Evolutionary conservation across 2,329 filamentous ascomycete genomes (phyloP).

Genomic region (Ascochyta lentis): DNA sequence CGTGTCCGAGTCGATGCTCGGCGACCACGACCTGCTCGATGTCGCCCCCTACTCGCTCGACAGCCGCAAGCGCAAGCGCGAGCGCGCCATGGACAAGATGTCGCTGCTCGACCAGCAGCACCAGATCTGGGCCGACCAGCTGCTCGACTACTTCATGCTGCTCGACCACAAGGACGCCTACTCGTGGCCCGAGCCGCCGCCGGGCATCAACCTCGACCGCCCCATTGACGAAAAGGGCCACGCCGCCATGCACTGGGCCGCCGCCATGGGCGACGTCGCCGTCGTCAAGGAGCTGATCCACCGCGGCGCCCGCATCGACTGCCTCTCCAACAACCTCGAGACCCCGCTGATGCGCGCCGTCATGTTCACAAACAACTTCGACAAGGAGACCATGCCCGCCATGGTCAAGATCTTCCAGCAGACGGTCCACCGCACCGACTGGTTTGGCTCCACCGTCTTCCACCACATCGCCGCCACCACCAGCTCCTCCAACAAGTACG

Average conservation of each 20-base stretch:
- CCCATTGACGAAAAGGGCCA: slow-evolving; percentile 93
- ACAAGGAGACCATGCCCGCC: slow-evolving; percentile 86
- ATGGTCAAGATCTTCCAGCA: slow-evolving; percentile 84
- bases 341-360: slow-evolving; percentile 95
- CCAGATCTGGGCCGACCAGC: slow-evolving; percentile 87
- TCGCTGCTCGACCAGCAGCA: slow-evolving; percentile 79
- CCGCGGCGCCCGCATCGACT: slow-evolving; percentile 76
- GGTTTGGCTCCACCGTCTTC: slow-evolving; percentile 84
- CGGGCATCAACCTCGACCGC: slow-evolving; percentile 86
- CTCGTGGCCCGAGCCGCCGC: slow-evolving; percentile 75
- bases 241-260: slow-evolving; percentile 95
- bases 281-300: slow-evolving; percentile 87
- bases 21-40: slow-evolving; percentile 80
- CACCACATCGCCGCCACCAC: slow-evolving; percentile 94
- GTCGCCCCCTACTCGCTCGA: slow-evolving; percentile 65
- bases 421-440: slow-evolving; percentile 81
- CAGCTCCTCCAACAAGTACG: slow-evolving; percentile 82
- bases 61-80: slow-evolving; percentile 78
- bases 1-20: slow-evolving; percentile 83
- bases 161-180: slow-evolving; percentile 78
- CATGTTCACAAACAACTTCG: slow-evolving; percentile 95
- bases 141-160: slow-evolving; percentile 95
- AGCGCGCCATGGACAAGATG: slow-evolving; percentile 73
- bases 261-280: slow-evolving; percentile 94
- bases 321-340: slow-evolving; percentile 70